These are phyloP conservation scores for Phaeomoniella chlamydospora DNA, from an alignment of 2,329 filamentous ascomycete genomes.

Conservation along the genomic window DNA sequence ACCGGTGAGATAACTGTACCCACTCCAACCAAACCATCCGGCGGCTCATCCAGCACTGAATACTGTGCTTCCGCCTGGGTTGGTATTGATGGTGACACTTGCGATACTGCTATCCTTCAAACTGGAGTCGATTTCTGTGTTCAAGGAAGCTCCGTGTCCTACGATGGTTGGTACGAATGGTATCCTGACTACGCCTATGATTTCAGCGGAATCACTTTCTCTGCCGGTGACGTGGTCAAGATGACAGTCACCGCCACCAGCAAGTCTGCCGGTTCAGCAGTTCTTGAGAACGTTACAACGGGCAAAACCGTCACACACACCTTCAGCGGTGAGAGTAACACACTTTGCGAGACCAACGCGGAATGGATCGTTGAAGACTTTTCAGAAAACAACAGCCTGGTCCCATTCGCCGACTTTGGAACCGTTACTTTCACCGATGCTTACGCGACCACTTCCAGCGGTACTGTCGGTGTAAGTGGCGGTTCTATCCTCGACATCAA, in stretches of 20 bases:
- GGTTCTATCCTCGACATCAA: slow-evolving; percentile 32
- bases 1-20: slow-evolving; percentile 40
- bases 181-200: slow-evolving; percentile 41
- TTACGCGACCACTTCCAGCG: slow-evolving; percentile 16
- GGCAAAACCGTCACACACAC: slow-evolving; percentile 37
- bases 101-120: slow-evolving; percentile 38
- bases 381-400: slow-evolving; percentile 20
- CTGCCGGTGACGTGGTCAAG: slow-evolving; percentile 29
- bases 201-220: slow-evolving; percentile 31
- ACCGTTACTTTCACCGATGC: slow-evolving; percentile 29
- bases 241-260: slow-evolving; percentile 25
- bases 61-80: slow-evolving; percentile 43
- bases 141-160: slow-evolving; percentile 25
- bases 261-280: slow-evolving; percentile 28
- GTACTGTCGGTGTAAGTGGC: slow-evolving; percentile 18
- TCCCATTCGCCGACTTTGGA: slow-evolving; percentile 33
- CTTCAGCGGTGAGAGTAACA: slow-evolving; percentile 24
- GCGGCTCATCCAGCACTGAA: slow-evolving; percentile 17
- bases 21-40: slow-evolving; percentile 25
- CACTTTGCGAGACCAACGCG: slow-evolving; percentile 40
- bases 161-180: slow-evolving; percentile 49
- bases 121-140: slow-evolving; percentile 42
- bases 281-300: slow-evolving; percentile 36
- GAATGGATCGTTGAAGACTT: slow-evolving; percentile 52
- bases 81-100: slow-evolving; percentile 47